Evolutionary conservation across 345 rosid genomes (phyloP).

Genomic region (Eucalyptus lansdowneana): DNA sequence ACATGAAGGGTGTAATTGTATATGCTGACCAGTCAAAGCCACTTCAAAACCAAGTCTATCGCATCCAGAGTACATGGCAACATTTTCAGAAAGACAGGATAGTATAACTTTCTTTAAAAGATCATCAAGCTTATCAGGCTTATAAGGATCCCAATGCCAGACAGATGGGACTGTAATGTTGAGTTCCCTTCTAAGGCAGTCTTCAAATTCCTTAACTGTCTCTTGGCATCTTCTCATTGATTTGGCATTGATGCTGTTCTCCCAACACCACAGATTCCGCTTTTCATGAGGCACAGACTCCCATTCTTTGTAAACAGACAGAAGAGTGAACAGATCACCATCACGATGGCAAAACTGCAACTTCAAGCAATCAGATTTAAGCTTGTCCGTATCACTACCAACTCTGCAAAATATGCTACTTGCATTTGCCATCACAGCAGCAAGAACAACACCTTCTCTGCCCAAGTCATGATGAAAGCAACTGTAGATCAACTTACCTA

Average conservation of each 20-base stretch:
- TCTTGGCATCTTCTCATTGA: constrained; percentile 86
- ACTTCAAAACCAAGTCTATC: constrained; percentile 87
- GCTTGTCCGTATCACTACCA: constrained; percentile 56
- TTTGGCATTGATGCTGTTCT: constrained; percentile 86
- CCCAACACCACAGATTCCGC: constrained; percentile 89
- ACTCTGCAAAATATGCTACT: constrained; percentile 87
- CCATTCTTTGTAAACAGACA: constrained; percentile 81
- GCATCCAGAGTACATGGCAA: constrained; percentile 78
- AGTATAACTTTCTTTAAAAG: constrained; percentile 52
- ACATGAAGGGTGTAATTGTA: constrained; percentile 80
- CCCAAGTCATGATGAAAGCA: constrained; percentile 41
- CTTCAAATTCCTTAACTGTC: constrained; percentile 57
- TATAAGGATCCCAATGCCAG: constrained; percentile 64
- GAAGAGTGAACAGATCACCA: constrained; percentile 85
- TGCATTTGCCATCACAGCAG: constrained; percentile 82
- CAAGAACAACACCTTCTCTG: constrained; percentile 85
- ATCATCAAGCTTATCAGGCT: constrained; percentile 22
- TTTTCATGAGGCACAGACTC: constrained; percentile 26
- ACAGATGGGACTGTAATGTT: constrained; percentile 33
- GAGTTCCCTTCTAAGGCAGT: constrained; percentile 58
- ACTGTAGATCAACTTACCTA: constrained; percentile 66
- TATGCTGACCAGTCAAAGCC: constrained; percentile 59
- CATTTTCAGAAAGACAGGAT: constrained; percentile 69
- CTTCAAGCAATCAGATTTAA: constrained; percentile 72
- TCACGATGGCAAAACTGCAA: constrained; percentile 66